Evolutionary conservation across 805 yeast species (phyloP).

Genomic region (Candida nemodendra): DNA sequence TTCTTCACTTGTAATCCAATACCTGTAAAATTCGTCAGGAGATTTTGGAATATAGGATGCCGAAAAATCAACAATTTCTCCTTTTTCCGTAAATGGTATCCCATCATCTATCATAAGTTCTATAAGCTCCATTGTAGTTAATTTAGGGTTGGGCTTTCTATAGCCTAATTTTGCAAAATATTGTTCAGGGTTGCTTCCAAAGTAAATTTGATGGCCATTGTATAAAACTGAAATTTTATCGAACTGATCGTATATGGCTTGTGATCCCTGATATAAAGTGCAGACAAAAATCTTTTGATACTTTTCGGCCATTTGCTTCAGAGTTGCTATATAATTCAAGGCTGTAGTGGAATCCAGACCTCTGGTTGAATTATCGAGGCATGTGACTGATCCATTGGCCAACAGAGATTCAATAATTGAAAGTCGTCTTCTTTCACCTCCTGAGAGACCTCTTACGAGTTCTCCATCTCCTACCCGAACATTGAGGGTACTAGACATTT

Average conservation of each 20-base stretch:
- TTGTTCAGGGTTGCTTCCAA: slow-evolving; percentile 56
- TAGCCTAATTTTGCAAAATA: slow-evolving; percentile 68
- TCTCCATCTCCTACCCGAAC: slow-evolving; percentile 47
- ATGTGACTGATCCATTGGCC: slow-evolving; percentile 59
- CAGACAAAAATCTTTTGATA: slow-evolving; percentile 14
- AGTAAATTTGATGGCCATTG: slow-evolving; percentile 61
- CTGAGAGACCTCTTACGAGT: slow-evolving; percentile 63
- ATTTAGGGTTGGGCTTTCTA: slow-evolving; percentile 18
- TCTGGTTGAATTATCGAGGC: slow-evolving; percentile 84
- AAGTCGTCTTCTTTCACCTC: slow-evolving; percentile 85
- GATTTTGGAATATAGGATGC: too few relatives aligned
- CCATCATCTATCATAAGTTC: too few relatives aligned
- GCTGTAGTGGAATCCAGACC: slow-evolving; percentile 87
- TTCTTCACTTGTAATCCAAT: slow-evolving; percentile 56
- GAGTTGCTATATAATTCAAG: slow-evolving; percentile 64
- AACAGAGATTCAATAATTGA: slow-evolving; percentile 77
- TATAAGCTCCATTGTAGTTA: slow-evolving; percentile 29
- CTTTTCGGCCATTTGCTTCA: slow-evolving; percentile 40
- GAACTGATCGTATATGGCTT: slow-evolving; percentile 61
- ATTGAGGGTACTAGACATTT: slow-evolving; percentile 55
- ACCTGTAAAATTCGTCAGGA: slow-evolving; percentile 53
- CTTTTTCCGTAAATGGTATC: too few relatives aligned
- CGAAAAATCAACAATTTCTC: too few relatives aligned
- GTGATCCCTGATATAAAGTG: slow-evolving; percentile 52
- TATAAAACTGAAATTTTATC: slow-evolving; percentile 62